Conservation (phyloP, 2,329 filamentous ascomycete genomes). For the Seiridium cupressi region DNA sequence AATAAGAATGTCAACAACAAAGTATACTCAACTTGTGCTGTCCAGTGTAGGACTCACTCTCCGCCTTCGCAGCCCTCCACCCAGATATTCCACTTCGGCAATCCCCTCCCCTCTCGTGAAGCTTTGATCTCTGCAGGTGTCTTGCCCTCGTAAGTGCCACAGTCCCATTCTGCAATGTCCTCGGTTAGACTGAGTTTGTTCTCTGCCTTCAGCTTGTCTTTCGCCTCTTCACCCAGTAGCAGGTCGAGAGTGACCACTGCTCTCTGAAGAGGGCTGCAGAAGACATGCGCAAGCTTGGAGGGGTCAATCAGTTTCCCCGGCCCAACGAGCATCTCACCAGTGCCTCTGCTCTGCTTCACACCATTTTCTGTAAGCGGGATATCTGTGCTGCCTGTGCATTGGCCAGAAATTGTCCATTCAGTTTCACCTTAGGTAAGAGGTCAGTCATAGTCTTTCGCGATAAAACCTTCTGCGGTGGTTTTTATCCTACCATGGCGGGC, state of each 20-base stretch:
- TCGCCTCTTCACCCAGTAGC: constrained; percentile 32
- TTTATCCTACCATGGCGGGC: constrained; percentile 31
- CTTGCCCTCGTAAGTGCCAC: constrained; percentile 36
- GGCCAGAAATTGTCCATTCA: constrained; percentile 45
- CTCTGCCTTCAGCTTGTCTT: constrained; percentile 16
- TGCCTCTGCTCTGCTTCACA: constrained; percentile 38
- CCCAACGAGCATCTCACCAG: constrained; percentile 41
- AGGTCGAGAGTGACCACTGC: constrained; percentile 44
- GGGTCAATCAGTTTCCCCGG: constrained; percentile 46
- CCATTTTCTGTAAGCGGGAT: constrained; percentile 37
- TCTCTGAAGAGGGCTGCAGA: constrained; percentile 43
- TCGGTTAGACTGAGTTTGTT: constrained; percentile 34
- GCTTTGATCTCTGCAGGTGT: neutral
- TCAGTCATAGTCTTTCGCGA: neutral
- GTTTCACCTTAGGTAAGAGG: constrained; percentile 34
- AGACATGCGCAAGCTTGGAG: constrained; percentile 38
- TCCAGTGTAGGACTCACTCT: neutral
- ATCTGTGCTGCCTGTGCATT: constrained; percentile 41
- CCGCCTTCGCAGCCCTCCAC: neutral
- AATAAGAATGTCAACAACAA: neutral
- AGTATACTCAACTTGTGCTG: neutral
- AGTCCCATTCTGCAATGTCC: constrained; percentile 49
- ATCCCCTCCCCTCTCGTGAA: neutral
- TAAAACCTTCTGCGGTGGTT: neutral
- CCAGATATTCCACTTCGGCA: constrained; percentile 5